Evolutionary conservation across 1,139 yeast genomes (phyloP).

Genomic region (Nakaseomyces uthaithaninus): DNA sequence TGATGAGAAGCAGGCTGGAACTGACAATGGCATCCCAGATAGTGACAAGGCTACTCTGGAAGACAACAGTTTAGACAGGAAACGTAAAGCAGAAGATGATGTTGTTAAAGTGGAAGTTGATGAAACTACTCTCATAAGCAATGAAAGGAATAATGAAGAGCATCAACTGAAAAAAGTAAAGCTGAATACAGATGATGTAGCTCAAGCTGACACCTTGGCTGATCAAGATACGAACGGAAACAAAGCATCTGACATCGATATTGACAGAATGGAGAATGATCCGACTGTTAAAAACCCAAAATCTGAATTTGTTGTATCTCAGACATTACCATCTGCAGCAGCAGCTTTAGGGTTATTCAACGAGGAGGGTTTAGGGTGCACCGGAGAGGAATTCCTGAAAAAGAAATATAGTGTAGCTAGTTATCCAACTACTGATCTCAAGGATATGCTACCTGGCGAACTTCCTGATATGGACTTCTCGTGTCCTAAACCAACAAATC

Average conservation of each 20-base stretch:
- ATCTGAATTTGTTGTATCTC: constrained; percentile 67
- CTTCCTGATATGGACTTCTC: constrained; percentile 86
- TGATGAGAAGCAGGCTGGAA: constrained; percentile 9
- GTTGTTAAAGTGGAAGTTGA: not conserved
- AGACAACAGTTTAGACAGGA: not conserved
- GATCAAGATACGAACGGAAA: not conserved
- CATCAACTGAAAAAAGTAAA: not conserved
- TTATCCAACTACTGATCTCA: constrained; percentile 72
- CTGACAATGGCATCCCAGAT: too few species aligned
- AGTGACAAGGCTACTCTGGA: too few species aligned
- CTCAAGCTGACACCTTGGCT: not conserved
- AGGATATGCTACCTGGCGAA: constrained; percentile 73
- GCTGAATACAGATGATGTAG: not conserved
- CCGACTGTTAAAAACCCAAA: constrained; percentile 65
- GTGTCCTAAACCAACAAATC: constrained; percentile 78
- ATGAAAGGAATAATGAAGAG: not conserved
- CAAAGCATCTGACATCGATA: constrained; percentile 17
- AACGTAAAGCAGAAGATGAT: not conserved
- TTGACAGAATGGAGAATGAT: constrained; percentile 42
- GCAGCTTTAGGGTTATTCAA: constrained; percentile 59
- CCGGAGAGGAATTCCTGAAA: constrained; percentile 65
- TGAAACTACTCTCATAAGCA: not conserved
- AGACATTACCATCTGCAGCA: constrained; percentile 63
- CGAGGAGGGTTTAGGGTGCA: constrained; percentile 47
- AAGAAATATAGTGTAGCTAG: constrained; percentile 81